Evolutionary conservation across 225 moss, liverwort and hornwort species (phyloP).

Genomic region (Marchantia polymorpha): DNA sequence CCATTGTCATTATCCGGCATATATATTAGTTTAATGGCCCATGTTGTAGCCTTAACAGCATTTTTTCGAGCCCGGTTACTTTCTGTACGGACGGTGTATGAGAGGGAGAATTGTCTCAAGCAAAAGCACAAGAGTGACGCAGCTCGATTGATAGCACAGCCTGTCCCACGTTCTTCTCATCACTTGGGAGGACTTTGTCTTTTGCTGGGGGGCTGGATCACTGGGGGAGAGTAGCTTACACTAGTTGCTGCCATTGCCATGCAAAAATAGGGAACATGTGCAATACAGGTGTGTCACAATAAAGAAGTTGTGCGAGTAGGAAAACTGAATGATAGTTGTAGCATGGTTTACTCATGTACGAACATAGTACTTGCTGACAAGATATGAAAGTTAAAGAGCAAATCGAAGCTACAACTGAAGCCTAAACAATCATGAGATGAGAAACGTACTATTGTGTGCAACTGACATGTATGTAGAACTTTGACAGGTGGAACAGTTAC

Average conservation of each 20-base stretch:
- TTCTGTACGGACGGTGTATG: background rate
- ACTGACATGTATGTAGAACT: background rate
- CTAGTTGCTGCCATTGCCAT: background rate
- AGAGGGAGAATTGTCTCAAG: background rate
- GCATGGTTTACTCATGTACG: background rate
- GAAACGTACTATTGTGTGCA: background rate
- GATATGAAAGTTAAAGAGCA: background rate
- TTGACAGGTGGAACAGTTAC: slow-evolving; percentile 44
- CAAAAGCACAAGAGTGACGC: background rate
- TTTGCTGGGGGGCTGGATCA: background rate
- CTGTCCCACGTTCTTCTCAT: background rate
- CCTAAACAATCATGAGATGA: background rate
- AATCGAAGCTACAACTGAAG: background rate
- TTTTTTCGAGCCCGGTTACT: background rate
- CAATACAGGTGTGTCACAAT: background rate
- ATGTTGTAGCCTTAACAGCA: background rate
- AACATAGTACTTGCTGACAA: background rate
- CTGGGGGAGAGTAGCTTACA: background rate
- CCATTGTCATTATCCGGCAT: background rate
- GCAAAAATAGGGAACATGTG: background rate
- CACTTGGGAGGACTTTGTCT: background rate
- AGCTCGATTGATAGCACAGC: background rate
- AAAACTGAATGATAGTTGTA: background rate
- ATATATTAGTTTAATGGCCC: background rate
- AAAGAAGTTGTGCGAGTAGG: background rate